phyloP scores from a whole-genome alignment of 306 rosid species.

The Argentina anserina region DNA sequence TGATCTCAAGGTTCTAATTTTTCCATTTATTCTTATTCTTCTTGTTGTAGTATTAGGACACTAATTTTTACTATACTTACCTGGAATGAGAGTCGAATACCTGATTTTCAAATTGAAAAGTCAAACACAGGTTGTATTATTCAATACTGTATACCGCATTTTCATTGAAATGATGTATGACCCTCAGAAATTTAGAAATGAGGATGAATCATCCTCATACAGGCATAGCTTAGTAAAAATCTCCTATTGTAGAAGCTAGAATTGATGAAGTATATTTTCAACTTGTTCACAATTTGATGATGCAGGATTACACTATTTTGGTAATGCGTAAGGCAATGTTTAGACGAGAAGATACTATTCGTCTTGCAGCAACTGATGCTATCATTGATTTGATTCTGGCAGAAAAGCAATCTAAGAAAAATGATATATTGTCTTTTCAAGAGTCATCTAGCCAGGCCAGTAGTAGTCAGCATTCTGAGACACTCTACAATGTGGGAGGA shows the following conservation, averaged over 20 bases:
- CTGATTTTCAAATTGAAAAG: not conserved
- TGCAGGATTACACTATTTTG: conserved; percentile 39
- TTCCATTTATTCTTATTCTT: not conserved
- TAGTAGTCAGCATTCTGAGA: conserved; percentile 39
- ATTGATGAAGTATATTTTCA: not conserved
- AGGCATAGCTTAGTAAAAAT: not conserved
- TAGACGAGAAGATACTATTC: conserved; percentile 35
- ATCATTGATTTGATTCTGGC: conserved; percentile 33
- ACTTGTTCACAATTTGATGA: not conserved
- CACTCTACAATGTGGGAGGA: conserved; percentile 3
- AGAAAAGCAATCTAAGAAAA: conserved; percentile 37
- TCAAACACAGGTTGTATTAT: not conserved
- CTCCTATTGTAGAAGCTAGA: not conserved
- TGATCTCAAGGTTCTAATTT: conserved; percentile 34
- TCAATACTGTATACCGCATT: not conserved
- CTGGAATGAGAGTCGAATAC: not conserved
- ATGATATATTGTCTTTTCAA: conserved; percentile 27
- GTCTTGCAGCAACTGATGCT: conserved; percentile 36
- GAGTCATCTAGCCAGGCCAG: conserved; percentile 49
- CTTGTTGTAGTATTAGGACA: not conserved
- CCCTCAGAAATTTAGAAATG: not conserved
- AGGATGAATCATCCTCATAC: not conserved
- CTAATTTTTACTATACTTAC: not conserved
- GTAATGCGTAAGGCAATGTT: conserved; percentile 47
- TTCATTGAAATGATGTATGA: not conserved